These are phyloP conservation scores for Colletotrichum siamense DNA, from an alignment of 2,329 filamentous ascomycete genomes.

Conservation along the genomic window DNA sequence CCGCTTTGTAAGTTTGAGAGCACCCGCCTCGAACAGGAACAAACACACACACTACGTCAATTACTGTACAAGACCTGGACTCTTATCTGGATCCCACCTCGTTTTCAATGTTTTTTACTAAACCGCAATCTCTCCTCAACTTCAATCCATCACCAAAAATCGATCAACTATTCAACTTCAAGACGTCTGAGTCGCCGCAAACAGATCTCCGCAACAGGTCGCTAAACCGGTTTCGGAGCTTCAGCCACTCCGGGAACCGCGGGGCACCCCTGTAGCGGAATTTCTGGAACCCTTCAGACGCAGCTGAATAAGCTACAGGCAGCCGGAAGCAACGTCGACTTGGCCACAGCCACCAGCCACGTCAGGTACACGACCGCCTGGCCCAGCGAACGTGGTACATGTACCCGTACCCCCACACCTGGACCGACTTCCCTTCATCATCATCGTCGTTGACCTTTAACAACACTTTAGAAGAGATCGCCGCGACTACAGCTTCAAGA, in stretches of 20 bases:
- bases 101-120: no score
- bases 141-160: background rate
- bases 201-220: background rate
- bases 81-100: background rate
- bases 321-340: constrained; percentile 19
- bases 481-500: background rate
- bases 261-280: background rate
- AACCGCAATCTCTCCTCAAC: background rate
- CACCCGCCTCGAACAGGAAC: background rate
- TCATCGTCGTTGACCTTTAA: background rate
- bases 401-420: constrained; percentile 1
- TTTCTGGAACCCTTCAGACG: constrained; percentile 8
- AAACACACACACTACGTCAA: background rate
- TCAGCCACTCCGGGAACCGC: background rate
- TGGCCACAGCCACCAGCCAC: background rate
- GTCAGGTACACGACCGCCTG: background rate
- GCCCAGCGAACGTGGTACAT: background rate
- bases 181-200: background rate
- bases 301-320: constrained; percentile 19
- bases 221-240: constrained; percentile 15
- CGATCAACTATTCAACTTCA: background rate
- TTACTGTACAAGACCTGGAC: background rate
- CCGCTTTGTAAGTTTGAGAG: background rate
- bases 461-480: background rate
- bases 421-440: background rate